Conservation (phyloP, 2,329 filamentous ascomycete genomes). For the Rhytidhysteron rufulum region DNA sequence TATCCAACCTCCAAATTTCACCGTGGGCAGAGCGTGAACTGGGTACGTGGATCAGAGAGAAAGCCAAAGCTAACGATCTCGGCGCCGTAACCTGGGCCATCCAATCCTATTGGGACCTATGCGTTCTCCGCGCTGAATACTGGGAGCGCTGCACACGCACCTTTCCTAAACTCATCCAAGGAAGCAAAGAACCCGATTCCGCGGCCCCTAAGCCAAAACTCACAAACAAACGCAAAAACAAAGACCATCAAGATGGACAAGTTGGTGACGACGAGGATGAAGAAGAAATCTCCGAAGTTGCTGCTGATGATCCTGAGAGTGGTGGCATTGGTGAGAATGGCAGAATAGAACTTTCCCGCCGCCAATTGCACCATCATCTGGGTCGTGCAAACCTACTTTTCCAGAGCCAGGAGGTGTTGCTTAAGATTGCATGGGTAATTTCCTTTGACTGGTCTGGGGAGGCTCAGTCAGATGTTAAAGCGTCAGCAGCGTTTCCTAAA, state of each 20-base stretch:
- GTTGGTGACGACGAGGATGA: slow-evolving; percentile 13
- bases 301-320: slow-evolving; percentile 9
- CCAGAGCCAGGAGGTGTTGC: slow-evolving; percentile 35
- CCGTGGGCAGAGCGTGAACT: slow-evolving; percentile 58
- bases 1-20: slow-evolving; percentile 56
- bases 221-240: slow-evolving; percentile 23
- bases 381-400: slow-evolving; percentile 26
- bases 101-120: slow-evolving; percentile 63
- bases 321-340: slow-evolving; percentile 9
- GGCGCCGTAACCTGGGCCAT: slow-evolving; percentile 63
- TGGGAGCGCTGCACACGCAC: slow-evolving; percentile 56
- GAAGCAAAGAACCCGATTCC: slow-evolving; percentile 10
- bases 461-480: slow-evolving; percentile 55
- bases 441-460: slow-evolving; percentile 71
- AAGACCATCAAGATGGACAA: slow-evolving; percentile 9
- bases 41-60: slow-evolving; percentile 47
- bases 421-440: slow-evolving; percentile 61
- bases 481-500: slow-evolving; percentile 55
- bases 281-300: slow-evolving; percentile 20
- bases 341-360: slow-evolving; percentile 29
- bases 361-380: slow-evolving; percentile 49
- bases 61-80: slow-evolving; percentile 48
- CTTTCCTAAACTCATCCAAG: slow-evolving; percentile 33
- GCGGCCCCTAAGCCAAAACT: slow-evolving; percentile 12
- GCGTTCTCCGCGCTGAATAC: slow-evolving; percentile 57